A percentile compares a stretch with the other conserved stretches of the same genome.
Conservation (phyloP, 2,329 filamentous ascomycete species). For the Graphiopsis chlorocephala region DNA sequence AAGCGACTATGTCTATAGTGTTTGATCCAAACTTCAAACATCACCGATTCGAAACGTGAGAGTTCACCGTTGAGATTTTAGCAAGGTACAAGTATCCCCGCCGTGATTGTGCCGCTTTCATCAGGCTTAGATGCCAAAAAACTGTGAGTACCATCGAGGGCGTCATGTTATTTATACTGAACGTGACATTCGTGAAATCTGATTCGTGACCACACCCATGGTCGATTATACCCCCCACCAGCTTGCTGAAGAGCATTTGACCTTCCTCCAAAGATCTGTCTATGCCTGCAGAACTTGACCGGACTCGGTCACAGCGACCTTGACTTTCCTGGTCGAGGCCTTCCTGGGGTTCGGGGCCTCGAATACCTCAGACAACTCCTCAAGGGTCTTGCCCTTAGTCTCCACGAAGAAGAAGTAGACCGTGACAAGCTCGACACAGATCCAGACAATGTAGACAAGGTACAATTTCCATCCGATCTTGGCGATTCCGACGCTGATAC, state of each 20-base stretch:
- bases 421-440: slow-evolving; percentile 30
- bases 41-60: background rate
- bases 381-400: slow-evolving; percentile 62
- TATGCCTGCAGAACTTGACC: slow-evolving; percentile 23
- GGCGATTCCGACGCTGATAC: slow-evolving; percentile 26
- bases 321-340: slow-evolving; percentile 29
- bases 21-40: background rate
- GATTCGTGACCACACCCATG: background rate
- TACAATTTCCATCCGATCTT: slow-evolving; percentile 30
- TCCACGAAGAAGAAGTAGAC: slow-evolving; percentile 38
- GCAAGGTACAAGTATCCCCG: background rate
- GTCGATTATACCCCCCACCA: no score
- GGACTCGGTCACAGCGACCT: slow-evolving; percentile 28
- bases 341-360: slow-evolving; percentile 37
- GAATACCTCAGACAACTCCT: slow-evolving; percentile 70
- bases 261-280: background rate
- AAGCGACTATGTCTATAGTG: background rate
- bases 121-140: background rate
- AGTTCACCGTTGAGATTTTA: background rate
- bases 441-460: slow-evolving; percentile 32
- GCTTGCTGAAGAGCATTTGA: no score
- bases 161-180: background rate
- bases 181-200: background rate
- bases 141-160: background rate
- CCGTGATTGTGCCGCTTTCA: background rate